Evolutionary conservation across 495 filamentous ascomycete species (phyloP), one percentile per base, ranked within the genome.

Genomic region (Ascodesmis nigricans): DNA sequence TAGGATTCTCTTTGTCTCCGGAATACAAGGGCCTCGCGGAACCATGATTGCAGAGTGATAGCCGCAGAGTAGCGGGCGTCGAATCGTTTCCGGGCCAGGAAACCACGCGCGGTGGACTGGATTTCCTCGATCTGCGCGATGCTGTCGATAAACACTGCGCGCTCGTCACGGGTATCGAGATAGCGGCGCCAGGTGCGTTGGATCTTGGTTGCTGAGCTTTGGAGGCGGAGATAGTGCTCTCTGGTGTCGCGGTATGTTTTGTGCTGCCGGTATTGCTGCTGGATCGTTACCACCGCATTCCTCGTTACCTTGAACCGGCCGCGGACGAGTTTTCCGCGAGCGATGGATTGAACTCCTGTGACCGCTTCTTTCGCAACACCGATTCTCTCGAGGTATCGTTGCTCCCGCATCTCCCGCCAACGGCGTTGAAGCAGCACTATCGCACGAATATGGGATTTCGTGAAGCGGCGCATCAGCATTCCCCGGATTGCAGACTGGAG

Each of bases 401-500:
- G 16, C 25, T 52, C 48, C 15, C 47, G 39, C 9, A 42, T 41
- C 1, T 31, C 10, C 16, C 47, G 39, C 48, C 48, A 52, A 17
- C 16, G 16, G 26, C 17, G 29, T 25, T 52, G 48, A 1, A 39
- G 8, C 11, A 16, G 9, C 4, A 39, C 10, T 5, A 38, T 28
- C 21, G 35, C 25, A 8, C 11, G 19, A 13, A 29, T 20, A 3
- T 23, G 23, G 20, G 18, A 29, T 38, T 33, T 31, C 8, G 39
- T 6, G 5, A 33, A 11, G 21, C 30, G 31, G 2, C 50, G 49
- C 6, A 21, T 25, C 7, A 53, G 22, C 18, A 22, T 14, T n/a
- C 45, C 45, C 15, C 50, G 49, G 22, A 41, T 36, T 29, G 39
- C 16, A 11, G 49, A 37, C 21, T 53, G 49, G 15, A 53, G 39